Evolutionary conservation across 2,329 filamentous ascomycete species (phyloP).

Genomic region (Raffaelea albimanens): DNA sequence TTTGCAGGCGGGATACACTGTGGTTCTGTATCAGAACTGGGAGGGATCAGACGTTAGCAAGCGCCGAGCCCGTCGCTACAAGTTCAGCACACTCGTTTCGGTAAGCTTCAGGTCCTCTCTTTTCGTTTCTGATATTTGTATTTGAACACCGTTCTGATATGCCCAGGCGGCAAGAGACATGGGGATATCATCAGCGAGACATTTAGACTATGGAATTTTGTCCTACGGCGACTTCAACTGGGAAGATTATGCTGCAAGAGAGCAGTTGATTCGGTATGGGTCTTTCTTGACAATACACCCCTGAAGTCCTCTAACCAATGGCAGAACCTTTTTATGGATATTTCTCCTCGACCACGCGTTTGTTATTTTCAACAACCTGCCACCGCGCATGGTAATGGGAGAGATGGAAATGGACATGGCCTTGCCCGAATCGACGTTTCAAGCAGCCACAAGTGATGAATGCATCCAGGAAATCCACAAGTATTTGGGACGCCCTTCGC

Average conservation of each 20-base stretch:
- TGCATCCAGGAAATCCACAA: not conserved
- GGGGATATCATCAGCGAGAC: conserved; percentile 2
- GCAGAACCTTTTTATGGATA: conserved; percentile 2
- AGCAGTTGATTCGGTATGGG: conserved; percentile 3
- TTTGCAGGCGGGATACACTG: conserved; percentile 4
- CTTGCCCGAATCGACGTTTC: conserved; percentile 4
- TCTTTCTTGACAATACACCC: no score
- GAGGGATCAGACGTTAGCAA: conserved; percentile 7
- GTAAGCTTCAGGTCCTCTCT: not conserved
- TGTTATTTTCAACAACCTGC: conserved; percentile 9
- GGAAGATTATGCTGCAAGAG: conserved; percentile 1
- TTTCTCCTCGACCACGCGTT: conserved; percentile 5
- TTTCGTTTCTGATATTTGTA: not conserved
- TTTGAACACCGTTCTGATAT: not conserved
- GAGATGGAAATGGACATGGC: conserved; percentile 8
- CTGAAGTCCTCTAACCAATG: not conserved
- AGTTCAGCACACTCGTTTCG: conserved; percentile 6
- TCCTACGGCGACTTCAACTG: conserved; percentile 1
- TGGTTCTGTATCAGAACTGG: conserved; percentile 7
- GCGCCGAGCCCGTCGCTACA: conserved; percentile 2
- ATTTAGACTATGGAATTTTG: conserved; percentile 1
- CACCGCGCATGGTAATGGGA: conserved; percentile 5
- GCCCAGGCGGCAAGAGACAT: conserved; percentile 1
- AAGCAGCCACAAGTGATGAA: conserved; percentile 1
- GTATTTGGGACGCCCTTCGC: not conserved